Evolutionary conservation across 768 basidiomycete species (phyloP), one percentile per base, ranked within the genome.

Genomic region (Mycena sanguinolenta): DNA sequence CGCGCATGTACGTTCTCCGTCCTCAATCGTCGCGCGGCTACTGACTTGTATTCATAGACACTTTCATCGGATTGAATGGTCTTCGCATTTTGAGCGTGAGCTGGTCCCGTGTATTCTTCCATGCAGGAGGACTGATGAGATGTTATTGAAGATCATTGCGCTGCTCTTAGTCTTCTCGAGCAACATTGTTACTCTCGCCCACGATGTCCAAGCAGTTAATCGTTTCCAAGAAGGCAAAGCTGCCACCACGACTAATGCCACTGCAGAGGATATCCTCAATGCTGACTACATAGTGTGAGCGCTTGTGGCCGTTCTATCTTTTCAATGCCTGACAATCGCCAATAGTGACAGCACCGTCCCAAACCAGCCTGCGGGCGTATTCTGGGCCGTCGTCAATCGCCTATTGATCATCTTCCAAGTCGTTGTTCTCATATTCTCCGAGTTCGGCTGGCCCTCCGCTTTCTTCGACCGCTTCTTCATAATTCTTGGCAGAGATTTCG

Each of bases 381-480:
- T 98, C 82, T 98, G 95, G 94, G 93, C 94, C 6, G 90, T 97
- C 70, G 83, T 97, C 71, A 95, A 95, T 80, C 87, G 94, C 69
- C 86, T 97, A 65, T 88, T 97, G 79, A 95, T 97, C 79, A 89
- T 96, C 70, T 91, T 93, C 80, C 93, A 96, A 83, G 88, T 92
- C 69, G 79, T 96, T 75, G 84, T 95, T 36, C 90, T 97, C 76
- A 80, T 96, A 70, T 80, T 96, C 66, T 93, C 95, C 65, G 96
- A 98, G 81, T 71, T 96, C 67, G 90, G 93, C 71, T 93, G 94
- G 88, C 95, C 95, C 14, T 80, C 87, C 10, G 77, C 83, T 34
- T 93, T 95, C 85, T 97, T 97, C 81, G 86, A 90, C 77, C 88
- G 88, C 42, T 96, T 88, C 83, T 93, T 98, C 81, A 96, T 96